These are phyloP conservation scores for Arxiozyma telluris DNA, from an alignment of 1,139 yeast genomes.

Conservation along the genomic window DNA sequence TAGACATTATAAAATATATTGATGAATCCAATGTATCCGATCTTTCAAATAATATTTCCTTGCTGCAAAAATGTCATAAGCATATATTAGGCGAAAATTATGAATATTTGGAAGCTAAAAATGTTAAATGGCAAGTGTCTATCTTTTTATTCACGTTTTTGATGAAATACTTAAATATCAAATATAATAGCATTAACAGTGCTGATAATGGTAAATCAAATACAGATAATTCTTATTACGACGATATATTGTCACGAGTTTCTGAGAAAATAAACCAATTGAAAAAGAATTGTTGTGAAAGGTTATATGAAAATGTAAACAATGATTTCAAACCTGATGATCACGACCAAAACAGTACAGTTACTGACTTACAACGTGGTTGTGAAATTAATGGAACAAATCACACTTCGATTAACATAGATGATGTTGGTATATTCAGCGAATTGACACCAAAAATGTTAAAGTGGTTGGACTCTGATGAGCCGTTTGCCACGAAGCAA, in stretches of 20 bases:
- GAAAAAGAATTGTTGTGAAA: conserved; percentile 13
- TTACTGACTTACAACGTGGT: background rate
- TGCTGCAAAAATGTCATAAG: conserved; percentile 12
- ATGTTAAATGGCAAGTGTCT: conserved; percentile 17
- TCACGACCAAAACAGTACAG: background rate
- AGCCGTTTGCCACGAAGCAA: background rate
- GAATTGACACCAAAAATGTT: conserved; percentile 2
- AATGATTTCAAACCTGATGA: conserved; percentile 1
- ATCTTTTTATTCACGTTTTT: conserved; percentile 16
- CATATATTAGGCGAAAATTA: conserved; percentile 15
- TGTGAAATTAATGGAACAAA: background rate
- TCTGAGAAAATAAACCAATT: conserved; percentile 8
- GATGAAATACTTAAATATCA: conserved; percentile 10
- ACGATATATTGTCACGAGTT: conserved; percentile 9
- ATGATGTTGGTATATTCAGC: conserved; percentile 3
- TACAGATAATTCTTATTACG: conserved; percentile 6
- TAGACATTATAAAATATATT: conserved; percentile 15
- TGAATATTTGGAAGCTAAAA: conserved; percentile 9
- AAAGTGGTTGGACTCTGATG: conserved; percentile 1
- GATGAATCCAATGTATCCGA: conserved; percentile 10
- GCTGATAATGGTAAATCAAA: background rate
- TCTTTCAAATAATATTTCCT: conserved; percentile 9
- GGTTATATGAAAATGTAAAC: conserved; percentile 4
- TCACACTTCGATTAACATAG: background rate
- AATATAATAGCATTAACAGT: conserved; percentile 6